phyloP scores from a whole-genome alignment of 2,329 filamentous ascomycete species.

The Fusarium tricinctum region DNA sequence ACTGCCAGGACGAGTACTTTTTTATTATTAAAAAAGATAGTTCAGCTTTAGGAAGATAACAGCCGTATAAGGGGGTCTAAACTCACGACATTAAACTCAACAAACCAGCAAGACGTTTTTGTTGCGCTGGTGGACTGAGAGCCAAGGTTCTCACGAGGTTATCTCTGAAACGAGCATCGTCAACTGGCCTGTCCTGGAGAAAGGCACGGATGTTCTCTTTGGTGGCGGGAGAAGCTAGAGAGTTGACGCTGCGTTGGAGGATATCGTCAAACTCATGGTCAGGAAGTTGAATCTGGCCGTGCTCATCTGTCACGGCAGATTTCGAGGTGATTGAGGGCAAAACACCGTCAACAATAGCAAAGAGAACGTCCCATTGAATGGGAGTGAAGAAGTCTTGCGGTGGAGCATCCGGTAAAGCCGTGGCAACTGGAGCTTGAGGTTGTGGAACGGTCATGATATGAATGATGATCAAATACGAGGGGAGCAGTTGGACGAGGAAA shows the following conservation, averaged over 20 bases:
- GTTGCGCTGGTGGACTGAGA: constrained; percentile 52
- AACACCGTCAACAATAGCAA: constrained; percentile 69
- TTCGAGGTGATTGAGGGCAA: constrained; percentile 70
- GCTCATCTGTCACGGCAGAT: constrained; percentile 55
- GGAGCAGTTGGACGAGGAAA: constrained; percentile 24
- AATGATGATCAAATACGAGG: constrained; percentile 18
- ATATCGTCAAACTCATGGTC: constrained; percentile 65
- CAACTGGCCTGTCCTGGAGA: constrained; percentile 65
- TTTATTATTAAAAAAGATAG: constrained; percentile 50
- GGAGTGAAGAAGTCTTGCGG: constrained; percentile 58
- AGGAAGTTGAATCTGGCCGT: constrained; percentile 61
- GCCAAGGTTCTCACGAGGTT: constrained; percentile 62
- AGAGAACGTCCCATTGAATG: constrained; percentile 67
- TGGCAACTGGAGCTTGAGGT: constrained; percentile 35
- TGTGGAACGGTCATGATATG: constrained; percentile 39
- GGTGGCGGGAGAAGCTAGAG: constrained; percentile 57
- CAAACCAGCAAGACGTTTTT: constrained; percentile 56
- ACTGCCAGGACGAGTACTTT: constrained; percentile 73
- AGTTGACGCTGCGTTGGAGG: constrained; percentile 56
- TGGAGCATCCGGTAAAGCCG: constrained; percentile 49
- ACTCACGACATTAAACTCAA: constrained; percentile 62
- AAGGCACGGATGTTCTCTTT: constrained; percentile 65
- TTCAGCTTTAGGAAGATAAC: constrained; percentile 5
- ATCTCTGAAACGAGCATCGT: constrained; percentile 67
- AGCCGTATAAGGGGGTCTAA: background rate